These are phyloP conservation scores for Hypoxylon rubiginosum DNA, from an alignment of 2,329 filamentous ascomycete species.

Conservation along the genomic window DNA sequence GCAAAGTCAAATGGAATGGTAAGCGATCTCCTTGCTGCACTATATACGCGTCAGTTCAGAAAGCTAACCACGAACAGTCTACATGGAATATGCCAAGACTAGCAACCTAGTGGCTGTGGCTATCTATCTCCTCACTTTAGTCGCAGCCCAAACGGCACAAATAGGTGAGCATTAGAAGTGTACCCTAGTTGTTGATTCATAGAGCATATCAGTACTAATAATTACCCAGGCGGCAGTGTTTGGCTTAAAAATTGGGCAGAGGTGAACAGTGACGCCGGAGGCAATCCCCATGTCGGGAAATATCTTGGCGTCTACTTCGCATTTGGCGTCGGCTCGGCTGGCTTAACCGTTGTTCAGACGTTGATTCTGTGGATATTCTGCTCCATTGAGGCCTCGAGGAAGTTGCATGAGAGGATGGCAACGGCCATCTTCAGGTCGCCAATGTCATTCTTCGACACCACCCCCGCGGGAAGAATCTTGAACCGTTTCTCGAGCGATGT, in stretches of 20 bases:
- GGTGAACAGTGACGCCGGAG: conserved; percentile 74
- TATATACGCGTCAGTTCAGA: neutral
- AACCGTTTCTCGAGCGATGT: conserved; percentile 95
- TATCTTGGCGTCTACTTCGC: conserved; percentile 97
- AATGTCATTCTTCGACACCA: conserved; percentile 99
- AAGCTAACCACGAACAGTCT: conserved; percentile 67
- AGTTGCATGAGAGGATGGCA: conserved; percentile 97
- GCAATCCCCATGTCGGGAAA: conserved; percentile 84
- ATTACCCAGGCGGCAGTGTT: conserved; percentile 75
- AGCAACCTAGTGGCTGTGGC: conserved; percentile 88
- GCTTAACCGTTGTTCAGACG: conserved; percentile 90
- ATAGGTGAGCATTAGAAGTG: conserved; percentile 70
- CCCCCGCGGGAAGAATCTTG: conserved; percentile 93
- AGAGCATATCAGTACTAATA: conserved; percentile 38
- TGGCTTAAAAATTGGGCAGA: conserved; percentile 98
- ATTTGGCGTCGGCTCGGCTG: conserved; percentile 88
- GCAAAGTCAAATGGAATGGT: conserved; percentile 94
- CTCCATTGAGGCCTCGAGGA: conserved; percentile 97
- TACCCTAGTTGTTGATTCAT: conserved; percentile 4
- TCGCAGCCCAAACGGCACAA: conserved; percentile 84
- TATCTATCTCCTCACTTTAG: conserved; percentile 81
- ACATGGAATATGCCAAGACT: conserved; percentile 92
- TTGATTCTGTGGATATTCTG: conserved; percentile 99
- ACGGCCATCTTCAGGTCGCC: conserved; percentile 97
- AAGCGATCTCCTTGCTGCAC: conserved; percentile 35